Base-by-base conservation (phyloP, 2,329 filamentous ascomycete species). In the Cladosporium sp. region DNA sequence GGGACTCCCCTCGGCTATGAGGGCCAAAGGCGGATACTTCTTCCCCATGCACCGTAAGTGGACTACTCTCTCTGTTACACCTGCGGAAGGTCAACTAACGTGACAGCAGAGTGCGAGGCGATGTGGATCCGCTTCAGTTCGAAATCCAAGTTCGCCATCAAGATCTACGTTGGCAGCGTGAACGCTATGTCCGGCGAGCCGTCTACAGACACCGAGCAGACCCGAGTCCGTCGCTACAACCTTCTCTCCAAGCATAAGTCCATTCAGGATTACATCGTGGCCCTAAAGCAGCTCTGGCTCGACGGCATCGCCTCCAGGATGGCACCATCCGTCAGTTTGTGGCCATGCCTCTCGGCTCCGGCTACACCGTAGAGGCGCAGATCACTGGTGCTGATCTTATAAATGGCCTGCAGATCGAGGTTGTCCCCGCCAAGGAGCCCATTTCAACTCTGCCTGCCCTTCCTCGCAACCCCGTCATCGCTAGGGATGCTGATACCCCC, bases 251-350 rank as follows among this genome's bases (percentile, higher is more conserved):
- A 67, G 18, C 56, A 57, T 23, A 53, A 70, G 30, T 68, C 66
- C 53, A 62, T 76, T 1, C 81, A 83, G 65, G 81, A 83, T 67
- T 83, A 83, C 66, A 49, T 83, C 3, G 76, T 82, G 13, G 71
- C 78, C 3, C 78, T 78, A 1, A 34, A 62, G 0, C 81, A 82
- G 65, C 60, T 64, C 2, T 81, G 78, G 79, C 71, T 84, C 0
- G 79, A 83, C 70, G 81, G 80, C 0, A 76, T 82, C 34, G 75
- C 76, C 0, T 70, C 66, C 58, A 54, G 0, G 67, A 76, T 30
- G 79, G 79, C 1, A 70, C 71, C 0, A 79, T 84, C 5, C 75
- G 79, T 11, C 82, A 85, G 66, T 84, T 85, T 65, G 79, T 84
- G 2, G 81, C 82, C 1, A 81, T 81, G 76, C 78, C 80, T 0